Evolutionary conservation across 257 asterid species (phyloP), one percentile per base, ranked within the genome.

Genomic region (Eustoma russellianum): DNA sequence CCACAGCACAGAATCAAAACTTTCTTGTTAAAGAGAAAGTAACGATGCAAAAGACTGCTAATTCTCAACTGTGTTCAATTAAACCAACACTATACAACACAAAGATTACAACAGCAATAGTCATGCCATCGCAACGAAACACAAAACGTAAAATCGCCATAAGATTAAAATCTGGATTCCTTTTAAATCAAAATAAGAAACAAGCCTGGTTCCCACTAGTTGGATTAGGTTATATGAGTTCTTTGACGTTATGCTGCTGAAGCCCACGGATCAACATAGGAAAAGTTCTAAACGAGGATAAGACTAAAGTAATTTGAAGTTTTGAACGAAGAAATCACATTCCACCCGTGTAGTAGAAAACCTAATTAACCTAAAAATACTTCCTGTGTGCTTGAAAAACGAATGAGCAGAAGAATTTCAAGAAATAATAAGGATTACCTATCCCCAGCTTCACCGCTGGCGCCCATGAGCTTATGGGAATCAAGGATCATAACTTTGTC

Each of bases 391-490:
- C 7, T 34, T 13, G 9, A n/a, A 65, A 58, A 34, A 3, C 13
- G 13, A 38, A 1, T 51, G 17, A 50, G 10, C 9, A 30, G 17
- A 13, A 33, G 6, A n/a, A 11, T 3, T 2, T 17, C 18, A 24
- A 13, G 48, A 30, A 49, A 16, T 2, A 57, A 13, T 45, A 52
- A 17, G 33, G 7, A 24, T 38, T 54, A 88, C 99, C 99, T 77
- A 69, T 92, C 97, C 24, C 99, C 99, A 2, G 93, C 73, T 84
- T 92, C 99, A 10, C 99, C 99, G 35, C 94, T 82, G 28, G 97
- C 97, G 3, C 99, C 99, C 94, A 92, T 67, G 50, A 92, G 91
- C 51, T 92, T 92, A 56, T 92, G 97, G 41, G 97, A 88, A 75
- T 92, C 99, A 5, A 92, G 80, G 52, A 80, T 53, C 99, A 92